Base-by-base conservation (phyloP, 768 basidiomycete genomes). In the Boletus sensibilis region DNA sequence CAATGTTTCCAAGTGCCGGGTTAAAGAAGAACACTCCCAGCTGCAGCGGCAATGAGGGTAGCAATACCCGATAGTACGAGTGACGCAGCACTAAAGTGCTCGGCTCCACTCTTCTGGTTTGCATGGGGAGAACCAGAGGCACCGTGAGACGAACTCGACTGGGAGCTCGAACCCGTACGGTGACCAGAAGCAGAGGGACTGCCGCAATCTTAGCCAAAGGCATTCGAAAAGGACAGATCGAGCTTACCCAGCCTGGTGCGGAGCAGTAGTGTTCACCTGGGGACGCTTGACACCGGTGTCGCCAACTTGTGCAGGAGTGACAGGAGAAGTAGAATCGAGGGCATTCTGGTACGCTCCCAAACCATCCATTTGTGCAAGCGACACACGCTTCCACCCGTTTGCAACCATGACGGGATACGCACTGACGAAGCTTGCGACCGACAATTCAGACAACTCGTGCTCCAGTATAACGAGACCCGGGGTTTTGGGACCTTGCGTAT, bases 401-500 rank as follows among this genome's bases (percentile, higher is more conserved):
- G 77, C 62, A 58, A 76, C 74, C 71, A 94, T 84, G 38, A 82
- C 57, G 4, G 87, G 84, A 68, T 80, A 91, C 9, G 81, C 80
- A 40, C 74, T 72, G 0, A 87, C 83, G 72, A 94, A 95, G 4
- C 83, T 82, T 37, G 76, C 62, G 21, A 92, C 85, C 33, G 86
- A 76, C 59, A 75, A 68, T 41, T 81, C 73, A 33, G 78, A 79
- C 23, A 87, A 74, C 72, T 97, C 94, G 71, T 98, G 95, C 69
- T 96, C 88, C 56, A 97, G 79, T 52, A 92, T 77, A 58, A 92
- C 78, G 23, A 95, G 80, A 34, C 95, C 95, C 3, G 91, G 87
- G 11, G 71, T 75, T 69, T 93, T 92, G 46, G 88, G 74, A 31
- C 85, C 88, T 76, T 34, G 55, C 20, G 38, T 21, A 5, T 52